These are phyloP conservation scores for Silene vulgaris DNA, from an alignment of 179 eudicot genomes.

Conservation along the genomic window DNA sequence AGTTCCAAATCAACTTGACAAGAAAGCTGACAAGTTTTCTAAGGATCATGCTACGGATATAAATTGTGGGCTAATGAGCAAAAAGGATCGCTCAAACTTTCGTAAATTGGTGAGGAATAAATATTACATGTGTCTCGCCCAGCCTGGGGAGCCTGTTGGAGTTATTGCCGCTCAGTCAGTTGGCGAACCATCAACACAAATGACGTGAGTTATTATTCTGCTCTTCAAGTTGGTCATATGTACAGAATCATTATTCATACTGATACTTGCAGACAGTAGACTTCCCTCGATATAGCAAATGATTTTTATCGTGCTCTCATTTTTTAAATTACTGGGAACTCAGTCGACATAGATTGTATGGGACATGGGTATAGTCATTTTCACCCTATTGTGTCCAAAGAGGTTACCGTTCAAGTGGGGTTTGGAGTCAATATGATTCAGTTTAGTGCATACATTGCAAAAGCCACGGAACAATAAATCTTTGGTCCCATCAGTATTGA, in stretches of 20 bases:
- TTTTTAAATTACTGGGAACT: background rate
- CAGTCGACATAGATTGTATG: background rate
- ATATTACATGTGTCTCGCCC: slow-evolving; percentile 78
- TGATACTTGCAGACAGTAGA: background rate
- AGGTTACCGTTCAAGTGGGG: background rate
- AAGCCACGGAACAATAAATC: background rate
- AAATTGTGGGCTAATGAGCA: slow-evolving; percentile 21
- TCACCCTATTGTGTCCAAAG: slow-evolving; percentile 7
- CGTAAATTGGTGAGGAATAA: slow-evolving; percentile 64
- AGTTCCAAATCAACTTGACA: slow-evolving; percentile 56
- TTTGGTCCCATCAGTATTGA: background rate
- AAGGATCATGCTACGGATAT: slow-evolving; percentile 19
- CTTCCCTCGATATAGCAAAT: background rate
- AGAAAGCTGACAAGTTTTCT: slow-evolving; percentile 45
- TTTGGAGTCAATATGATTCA: background rate
- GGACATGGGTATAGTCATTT: background rate
- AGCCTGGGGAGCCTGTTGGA: slow-evolving; percentile 97
- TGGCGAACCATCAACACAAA: slow-evolving; percentile 98
- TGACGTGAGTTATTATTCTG: slow-evolving; percentile 65
- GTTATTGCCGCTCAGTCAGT: slow-evolving; percentile 95
- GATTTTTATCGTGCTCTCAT: background rate
- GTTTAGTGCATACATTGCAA: background rate
- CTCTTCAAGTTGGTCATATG: background rate
- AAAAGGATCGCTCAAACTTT: slow-evolving; percentile 41
- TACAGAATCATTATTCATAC: background rate